Evolutionary conservation across 129 eudicot species (phyloP).

Genomic region (Flaveria linearis): DNA sequence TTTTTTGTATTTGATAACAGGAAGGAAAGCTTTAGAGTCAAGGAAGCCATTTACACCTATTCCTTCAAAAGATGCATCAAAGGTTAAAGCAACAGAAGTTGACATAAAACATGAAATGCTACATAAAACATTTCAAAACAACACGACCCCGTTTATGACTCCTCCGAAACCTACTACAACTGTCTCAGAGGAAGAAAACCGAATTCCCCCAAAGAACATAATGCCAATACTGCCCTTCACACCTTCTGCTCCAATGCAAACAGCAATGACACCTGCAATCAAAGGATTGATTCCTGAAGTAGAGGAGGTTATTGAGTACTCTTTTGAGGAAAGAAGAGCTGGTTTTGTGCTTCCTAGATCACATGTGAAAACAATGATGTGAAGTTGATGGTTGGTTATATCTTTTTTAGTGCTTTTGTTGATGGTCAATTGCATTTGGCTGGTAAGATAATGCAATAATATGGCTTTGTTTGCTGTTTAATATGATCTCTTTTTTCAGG

Average conservation of each 20-base stretch:
- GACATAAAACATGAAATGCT: conserved; percentile 42
- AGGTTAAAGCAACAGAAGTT: conserved; percentile 39
- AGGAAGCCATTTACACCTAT: conserved; percentile 81
- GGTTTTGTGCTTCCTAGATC: conserved; percentile 65
- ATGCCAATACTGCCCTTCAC: conserved; percentile 44
- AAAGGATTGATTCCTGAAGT: conserved; percentile 35
- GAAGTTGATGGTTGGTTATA: conserved; percentile 32
- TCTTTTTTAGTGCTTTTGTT: not conserved
- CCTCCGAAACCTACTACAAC: conserved; percentile 48
- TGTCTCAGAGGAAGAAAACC: conserved; percentile 59
- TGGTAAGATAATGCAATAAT: conserved; percentile 14
- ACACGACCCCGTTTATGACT: conserved; percentile 42
- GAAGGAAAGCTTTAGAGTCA: conserved; percentile 51
- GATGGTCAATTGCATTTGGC: conserved; percentile 61
- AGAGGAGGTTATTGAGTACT: conserved; percentile 80
- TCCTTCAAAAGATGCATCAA: conserved; percentile 48
- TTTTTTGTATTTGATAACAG: conserved; percentile 33
- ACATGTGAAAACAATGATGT: conserved; percentile 35
- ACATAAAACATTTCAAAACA: conserved; percentile 43
- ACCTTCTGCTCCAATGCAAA: conserved; percentile 64
- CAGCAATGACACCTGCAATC: conserved; percentile 57
- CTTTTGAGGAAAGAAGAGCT: conserved; percentile 86
- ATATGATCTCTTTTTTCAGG: not conserved
- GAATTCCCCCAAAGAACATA: conserved; percentile 50
- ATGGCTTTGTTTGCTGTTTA: conserved; percentile 13